Percentiles rank a stretch among this genome's conserved stretches.
phyloP scores from a whole-genome alignment of 305 asterid species.

The Salvia sclarea region DNA sequence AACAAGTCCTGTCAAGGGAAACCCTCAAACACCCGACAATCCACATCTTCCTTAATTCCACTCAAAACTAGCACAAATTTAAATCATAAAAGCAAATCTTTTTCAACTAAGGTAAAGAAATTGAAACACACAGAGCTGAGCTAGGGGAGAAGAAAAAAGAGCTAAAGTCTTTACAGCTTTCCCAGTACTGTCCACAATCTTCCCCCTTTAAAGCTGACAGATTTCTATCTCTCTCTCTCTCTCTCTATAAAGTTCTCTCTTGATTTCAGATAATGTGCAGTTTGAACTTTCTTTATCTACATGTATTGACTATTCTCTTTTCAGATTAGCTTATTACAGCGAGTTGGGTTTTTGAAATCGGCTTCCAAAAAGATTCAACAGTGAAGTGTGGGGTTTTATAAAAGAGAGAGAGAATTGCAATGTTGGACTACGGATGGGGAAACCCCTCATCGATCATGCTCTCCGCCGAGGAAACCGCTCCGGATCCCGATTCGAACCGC shows the following conservation, averaged over 20 bases:
- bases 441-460: slow-evolving; percentile 70
- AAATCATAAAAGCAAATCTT: slow-evolving; percentile 15
- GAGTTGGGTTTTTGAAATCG: slow-evolving; percentile 17
- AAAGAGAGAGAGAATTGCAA: slow-evolving; percentile 23
- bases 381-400: not conserved
- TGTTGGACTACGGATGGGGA: slow-evolving; percentile 93
- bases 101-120: slow-evolving; percentile 19
- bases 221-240: slow-evolving; percentile 36
- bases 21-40: slow-evolving; percentile 42
- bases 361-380: slow-evolving; percentile 13
- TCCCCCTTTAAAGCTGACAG: slow-evolving; percentile 62
- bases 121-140: not conserved
- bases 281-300: slow-evolving; percentile 33
- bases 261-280: slow-evolving; percentile 46
- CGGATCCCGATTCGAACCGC: slow-evolving; percentile 53
- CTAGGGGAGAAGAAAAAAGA: not conserved
- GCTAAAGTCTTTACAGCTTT: slow-evolving; percentile 58
- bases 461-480: slow-evolving; percentile 51
- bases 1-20: slow-evolving; percentile 2
- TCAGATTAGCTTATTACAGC: slow-evolving; percentile 10
- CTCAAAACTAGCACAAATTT: slow-evolving; percentile 24
- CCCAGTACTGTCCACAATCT: slow-evolving; percentile 48
- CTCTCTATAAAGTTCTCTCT: slow-evolving; percentile 37
- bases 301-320: slow-evolving; percentile 3
- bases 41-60: slow-evolving; percentile 37